Evolutionary conservation across 805 yeast genomes (phyloP).

Genomic region (Myxozyma neglecta): DNA sequence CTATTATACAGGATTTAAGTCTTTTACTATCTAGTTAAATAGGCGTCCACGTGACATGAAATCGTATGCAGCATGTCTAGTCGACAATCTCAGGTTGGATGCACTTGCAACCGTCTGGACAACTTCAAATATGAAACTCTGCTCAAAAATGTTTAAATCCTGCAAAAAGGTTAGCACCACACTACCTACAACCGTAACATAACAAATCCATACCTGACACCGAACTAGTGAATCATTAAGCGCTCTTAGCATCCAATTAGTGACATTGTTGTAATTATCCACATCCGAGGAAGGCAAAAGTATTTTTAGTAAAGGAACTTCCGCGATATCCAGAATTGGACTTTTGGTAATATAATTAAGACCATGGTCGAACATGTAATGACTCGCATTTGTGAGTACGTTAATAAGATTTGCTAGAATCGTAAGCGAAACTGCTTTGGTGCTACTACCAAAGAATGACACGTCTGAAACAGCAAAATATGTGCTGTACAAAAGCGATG

Average conservation of each 20-base stretch:
- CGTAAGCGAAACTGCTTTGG: slow-evolving; percentile 31
- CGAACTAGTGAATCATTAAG: slow-evolving; percentile 8
- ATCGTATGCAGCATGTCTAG: slow-evolving; percentile 4
- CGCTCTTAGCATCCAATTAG: slow-evolving; percentile 20
- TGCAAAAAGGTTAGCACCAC: not conserved
- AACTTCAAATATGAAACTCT: slow-evolving; percentile 13
- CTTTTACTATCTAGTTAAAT: not conserved
- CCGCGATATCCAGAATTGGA: not conserved
- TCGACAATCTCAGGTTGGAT: slow-evolving; percentile 12
- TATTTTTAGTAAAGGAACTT: slow-evolving; percentile 9
- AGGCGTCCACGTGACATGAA: slow-evolving; percentile 3
- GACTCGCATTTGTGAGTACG: slow-evolving; percentile 67
- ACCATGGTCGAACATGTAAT: slow-evolving; percentile 68
- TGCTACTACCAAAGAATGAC: not conserved
- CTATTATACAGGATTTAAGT: too few relatives aligned
- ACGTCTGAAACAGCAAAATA: not conserved
- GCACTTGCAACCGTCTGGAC: slow-evolving; percentile 10
- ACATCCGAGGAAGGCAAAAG: slow-evolving; percentile 15
- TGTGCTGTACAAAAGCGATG: slow-evolving; percentile 50
- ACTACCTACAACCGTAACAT: not conserved
- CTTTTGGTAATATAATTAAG: slow-evolving; percentile 6
- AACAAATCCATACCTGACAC: not conserved
- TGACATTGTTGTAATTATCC: slow-evolving; percentile 5
- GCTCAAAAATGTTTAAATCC: slow-evolving; percentile 13
- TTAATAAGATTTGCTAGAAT: slow-evolving; percentile 57